Conservation (phyloP, 2,329 filamentous ascomycete species). For the Aspergillus glaucus region DNA sequence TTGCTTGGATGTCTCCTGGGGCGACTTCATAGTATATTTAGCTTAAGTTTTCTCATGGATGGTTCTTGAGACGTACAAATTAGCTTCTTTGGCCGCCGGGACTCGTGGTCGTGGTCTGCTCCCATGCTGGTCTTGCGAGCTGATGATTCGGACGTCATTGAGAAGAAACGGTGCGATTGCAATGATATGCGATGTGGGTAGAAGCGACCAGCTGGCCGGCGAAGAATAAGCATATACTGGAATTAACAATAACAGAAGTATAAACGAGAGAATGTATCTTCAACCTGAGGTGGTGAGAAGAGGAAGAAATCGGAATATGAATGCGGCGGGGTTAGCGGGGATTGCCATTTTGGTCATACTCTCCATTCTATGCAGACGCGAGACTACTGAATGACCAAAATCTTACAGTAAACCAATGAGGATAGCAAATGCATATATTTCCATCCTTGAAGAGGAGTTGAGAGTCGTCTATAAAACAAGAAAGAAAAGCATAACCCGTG, state of each 20-base stretch:
- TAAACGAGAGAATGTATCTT: no score
- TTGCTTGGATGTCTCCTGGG: constrained; percentile 35
- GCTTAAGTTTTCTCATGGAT: no score
- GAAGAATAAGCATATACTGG: not conserved
- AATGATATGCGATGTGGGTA: not conserved
- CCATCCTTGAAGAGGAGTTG: constrained; percentile 17
- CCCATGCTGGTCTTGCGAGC: constrained; percentile 2
- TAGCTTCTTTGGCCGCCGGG: constrained; percentile 33
- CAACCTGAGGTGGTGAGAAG: no score
- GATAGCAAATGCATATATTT: no score
- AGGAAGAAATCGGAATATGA: no score
- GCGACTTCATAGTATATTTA: constrained; percentile 25
- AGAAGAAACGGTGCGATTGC: not conserved
- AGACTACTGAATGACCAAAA: not conserved
- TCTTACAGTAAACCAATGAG: no score
- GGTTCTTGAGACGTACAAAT: constrained; percentile 27
- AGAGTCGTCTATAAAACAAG: constrained; percentile 19
- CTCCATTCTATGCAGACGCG: no score
- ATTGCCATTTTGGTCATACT: no score
- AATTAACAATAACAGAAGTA: no score
- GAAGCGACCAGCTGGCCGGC: not conserved
- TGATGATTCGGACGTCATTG: constrained; percentile 1
- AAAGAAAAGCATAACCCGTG: constrained; percentile 7
- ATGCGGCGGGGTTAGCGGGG: no score
- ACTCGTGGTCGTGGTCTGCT: constrained; percentile 7